Evolutionary conservation across 106 monocot species (phyloP), one percentile per base, ranked within the genome.

Genomic region (Apostasia ramifera): DNA sequence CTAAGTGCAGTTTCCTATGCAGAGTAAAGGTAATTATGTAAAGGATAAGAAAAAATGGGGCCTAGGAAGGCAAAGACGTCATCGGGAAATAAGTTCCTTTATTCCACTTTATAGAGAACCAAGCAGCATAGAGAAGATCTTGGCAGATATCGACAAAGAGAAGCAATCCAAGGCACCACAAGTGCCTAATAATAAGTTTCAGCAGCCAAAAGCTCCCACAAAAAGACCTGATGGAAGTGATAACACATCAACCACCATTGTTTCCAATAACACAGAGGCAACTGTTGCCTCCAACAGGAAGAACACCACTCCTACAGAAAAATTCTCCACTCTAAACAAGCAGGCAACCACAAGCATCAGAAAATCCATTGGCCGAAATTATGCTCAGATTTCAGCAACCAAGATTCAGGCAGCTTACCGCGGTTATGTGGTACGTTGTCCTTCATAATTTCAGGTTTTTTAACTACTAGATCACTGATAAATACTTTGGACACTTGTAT

Each of bases 91-190:
- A 57, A 87, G 69, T 74, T 76, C 94, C 57, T 80, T 85, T 66
- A 71, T 86, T 63, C 79, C 85, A 8, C 77, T 86, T 44, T 67
- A 76, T 48, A 75, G 82, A 67, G 80, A 84, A 57, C 86, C 88
- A 53, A 95, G 91, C 80, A 91, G 91, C 71, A 81, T 91, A 60
- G 95, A 95, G 56, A 78, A 91, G 69, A 95, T 95, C 42, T 59
- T 91, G 67, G 84, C 74, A 51, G 94, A 95, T 70, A 76, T 83
- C 3, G 88, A 95, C 47, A 85, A 68, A 59, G 87, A 85, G 66
- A 77, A 74, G 53, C 70, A 78, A 38, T 48, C 66, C 43, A 74
- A 39, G 43, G 53, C 40, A 42, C 14, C 75, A 12, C 63, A 80
- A 66, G 40, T 59, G 53, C 57, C 67, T 3, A 44, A 37, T 8